Base-by-base conservation (phyloP, 2,329 filamentous ascomycete genomes). In the Aspergillus puulaauensis region DNA sequence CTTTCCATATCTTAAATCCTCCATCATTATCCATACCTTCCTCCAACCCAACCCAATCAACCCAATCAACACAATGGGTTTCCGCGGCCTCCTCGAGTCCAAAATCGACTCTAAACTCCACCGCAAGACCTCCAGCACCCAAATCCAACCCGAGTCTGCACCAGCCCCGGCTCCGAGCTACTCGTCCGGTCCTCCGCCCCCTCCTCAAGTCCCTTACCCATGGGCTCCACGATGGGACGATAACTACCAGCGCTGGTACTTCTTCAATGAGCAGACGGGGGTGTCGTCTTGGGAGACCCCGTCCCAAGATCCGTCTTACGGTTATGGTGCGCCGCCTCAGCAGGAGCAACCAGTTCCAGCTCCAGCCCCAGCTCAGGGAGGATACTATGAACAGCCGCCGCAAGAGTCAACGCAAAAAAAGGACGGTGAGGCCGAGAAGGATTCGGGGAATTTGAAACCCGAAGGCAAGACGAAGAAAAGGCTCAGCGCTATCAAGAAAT, bases 151-250 rank as follows among this genome's bases (percentile, higher is more conserved):
- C 58, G 59, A 59, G 12, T 24, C 21, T 6, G 14, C 19, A n/a
- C 19, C 46, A 23, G 31, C 35, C 40, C 48, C 46, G n/a, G 37
- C 40, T 46, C 39, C n/a, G 21, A 27, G 37, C 4, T 52, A 41
- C 35, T 40, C 48, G 11, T 54, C 57, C 2, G 54, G 37, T 14
- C 54, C 57, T 40, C 56, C 59, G 9, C 51, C 59, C 6, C n/a
- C 49, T 6, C 44, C 55, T 4, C 65, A 57, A 39, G 56, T 61
- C 9, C 74, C 77, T 8, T 70, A 69, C 35, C 78, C 78, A 15
- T 81, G 79, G 79, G 63, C 72, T 45, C 70, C 78, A n/a, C 72
- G 73, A 50, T 81, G 76, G 76, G 75, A 79, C 48, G 67, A 70
- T 21, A 70, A 68, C 52, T 71, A 73, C 21, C 61, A 70, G 39